Percentiles rank a stretch among this genome's conserved stretches.
Conservation (phyloP, 345 rosid species). For the Pugionium cornutum region DNA sequence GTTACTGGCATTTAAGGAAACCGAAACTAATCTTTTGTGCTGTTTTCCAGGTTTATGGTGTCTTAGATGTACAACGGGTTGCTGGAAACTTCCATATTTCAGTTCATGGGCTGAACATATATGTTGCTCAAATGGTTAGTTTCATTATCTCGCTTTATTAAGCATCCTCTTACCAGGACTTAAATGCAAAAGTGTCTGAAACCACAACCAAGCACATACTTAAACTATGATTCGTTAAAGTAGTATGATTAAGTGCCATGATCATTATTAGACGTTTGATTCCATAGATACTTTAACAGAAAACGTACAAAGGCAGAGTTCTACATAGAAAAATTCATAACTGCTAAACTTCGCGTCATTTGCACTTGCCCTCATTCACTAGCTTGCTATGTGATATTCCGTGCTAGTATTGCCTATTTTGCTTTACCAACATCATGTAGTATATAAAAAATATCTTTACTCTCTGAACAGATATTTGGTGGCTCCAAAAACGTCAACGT, state of each 20-base stretch:
- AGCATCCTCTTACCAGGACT: background rate
- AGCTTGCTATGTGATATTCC: constrained; percentile 3
- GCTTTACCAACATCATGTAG: constrained; percentile 5
- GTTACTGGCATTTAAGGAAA: background rate
- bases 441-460: constrained; percentile 3
- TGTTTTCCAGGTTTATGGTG: constrained; percentile 79
- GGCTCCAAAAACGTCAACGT: constrained; percentile 83
- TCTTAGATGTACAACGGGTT: constrained; percentile 94
- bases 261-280: background rate
- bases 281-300: constrained; percentile 7
- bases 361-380: constrained; percentile 4
- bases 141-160: background rate
- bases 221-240: background rate
- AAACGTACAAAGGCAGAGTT: background rate
- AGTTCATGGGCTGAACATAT: constrained; percentile 90
- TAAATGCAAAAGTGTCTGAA: constrained; percentile 15
- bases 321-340: background rate
- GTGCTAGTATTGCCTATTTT: constrained; percentile 11
- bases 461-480: constrained; percentile 74
- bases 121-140: constrained; percentile 94
- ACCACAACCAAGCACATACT: constrained; percentile 16
- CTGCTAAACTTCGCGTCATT: background rate
- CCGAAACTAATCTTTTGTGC: constrained; percentile 24
- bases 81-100: constrained; percentile 99
- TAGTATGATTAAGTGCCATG: constrained; percentile 9